A percentile compares a stretch with the other conserved stretches of the same genome.
Conservation (phyloP, 2,329 filamentous ascomycete species). For the Aureobasidium pullulans region DNA sequence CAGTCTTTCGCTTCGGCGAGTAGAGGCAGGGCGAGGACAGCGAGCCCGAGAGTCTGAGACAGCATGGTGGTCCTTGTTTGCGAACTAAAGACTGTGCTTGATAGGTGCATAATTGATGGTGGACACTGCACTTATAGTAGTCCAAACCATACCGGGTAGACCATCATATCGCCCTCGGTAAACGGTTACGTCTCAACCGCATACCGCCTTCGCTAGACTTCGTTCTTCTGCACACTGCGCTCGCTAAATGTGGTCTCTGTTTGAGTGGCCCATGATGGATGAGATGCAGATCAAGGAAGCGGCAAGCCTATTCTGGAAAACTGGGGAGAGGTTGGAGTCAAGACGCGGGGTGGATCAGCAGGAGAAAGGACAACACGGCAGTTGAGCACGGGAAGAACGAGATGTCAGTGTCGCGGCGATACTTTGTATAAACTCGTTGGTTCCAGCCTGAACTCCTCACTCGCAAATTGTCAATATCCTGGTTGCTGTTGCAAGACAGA, state of each 20-base stretch:
- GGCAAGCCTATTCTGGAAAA: neutral
- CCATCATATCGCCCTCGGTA: neutral
- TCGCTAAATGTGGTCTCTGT: neutral
- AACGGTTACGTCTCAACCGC: neutral
- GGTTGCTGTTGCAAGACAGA: no score
- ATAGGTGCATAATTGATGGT: neutral
- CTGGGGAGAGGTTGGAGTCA: neutral
- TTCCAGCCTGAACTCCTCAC: no score
- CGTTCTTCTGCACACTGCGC: neutral
- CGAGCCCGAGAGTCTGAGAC: neutral
- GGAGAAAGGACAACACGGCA: neutral
- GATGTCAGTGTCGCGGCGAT: neutral
- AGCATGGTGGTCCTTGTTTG: neutral
- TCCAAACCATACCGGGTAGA: neutral
- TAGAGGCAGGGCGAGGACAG: neutral
- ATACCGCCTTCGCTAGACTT: neutral
- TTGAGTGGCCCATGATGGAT: neutral
- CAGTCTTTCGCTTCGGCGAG: constrained; percentile 22
- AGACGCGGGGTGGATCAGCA: neutral
- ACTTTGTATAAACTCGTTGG: no score
- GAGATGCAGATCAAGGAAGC: neutral
- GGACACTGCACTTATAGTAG: neutral
- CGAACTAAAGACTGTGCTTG: neutral
- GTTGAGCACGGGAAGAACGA: neutral
- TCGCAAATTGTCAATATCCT: no score